These are phyloP conservation scores for Pseudocercospora musae DNA, from an alignment of 2,329 filamentous ascomycete species.

Conservation along the genomic window DNA sequence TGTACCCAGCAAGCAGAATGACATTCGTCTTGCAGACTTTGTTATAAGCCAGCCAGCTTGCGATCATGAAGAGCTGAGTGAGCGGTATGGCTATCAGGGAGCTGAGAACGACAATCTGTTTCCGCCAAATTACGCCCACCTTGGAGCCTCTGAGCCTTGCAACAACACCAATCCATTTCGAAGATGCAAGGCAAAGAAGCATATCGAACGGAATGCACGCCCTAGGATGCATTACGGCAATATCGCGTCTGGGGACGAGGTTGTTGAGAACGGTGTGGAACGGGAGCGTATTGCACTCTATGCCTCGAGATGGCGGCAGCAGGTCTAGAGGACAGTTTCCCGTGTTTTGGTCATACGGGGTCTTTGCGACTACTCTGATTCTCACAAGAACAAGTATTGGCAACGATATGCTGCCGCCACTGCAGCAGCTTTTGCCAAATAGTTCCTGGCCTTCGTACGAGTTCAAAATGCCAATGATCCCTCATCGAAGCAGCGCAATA, in stretches of 20 bases:
- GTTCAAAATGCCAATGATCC: neutral
- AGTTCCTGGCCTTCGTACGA: slow-evolving; percentile 10
- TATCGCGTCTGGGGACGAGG: slow-evolving; percentile 25
- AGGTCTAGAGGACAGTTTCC: slow-evolving; percentile 24
- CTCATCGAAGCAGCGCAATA: neutral
- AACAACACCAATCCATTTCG: neutral
- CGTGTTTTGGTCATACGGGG: slow-evolving; percentile 26
- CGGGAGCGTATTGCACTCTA: slow-evolving; percentile 11
- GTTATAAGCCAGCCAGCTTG: slow-evolving; percentile 20
- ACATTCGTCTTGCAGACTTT: slow-evolving; percentile 30
- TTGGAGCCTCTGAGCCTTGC: neutral
- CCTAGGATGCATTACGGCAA: slow-evolving; percentile 23
- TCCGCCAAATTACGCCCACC: slow-evolving; percentile 1
- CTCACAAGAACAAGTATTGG: slow-evolving; percentile 28
- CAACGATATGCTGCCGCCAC: slow-evolving; percentile 23
- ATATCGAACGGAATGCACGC: neutral
- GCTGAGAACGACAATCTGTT: slow-evolving; percentile 1
- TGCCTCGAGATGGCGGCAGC: slow-evolving; percentile 32
- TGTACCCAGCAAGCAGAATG: slow-evolving; percentile 15
- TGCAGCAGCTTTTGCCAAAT: slow-evolving; percentile 24
- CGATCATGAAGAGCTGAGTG: neutral
- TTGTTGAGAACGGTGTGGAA: slow-evolving; percentile 18
- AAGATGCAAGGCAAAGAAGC: neutral
- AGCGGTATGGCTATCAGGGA: neutral
- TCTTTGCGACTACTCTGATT: slow-evolving; percentile 28